phyloP scores from a whole-genome alignment of 2,329 filamentous ascomycete species.

The Pseudogymnoascus sp. region DNA sequence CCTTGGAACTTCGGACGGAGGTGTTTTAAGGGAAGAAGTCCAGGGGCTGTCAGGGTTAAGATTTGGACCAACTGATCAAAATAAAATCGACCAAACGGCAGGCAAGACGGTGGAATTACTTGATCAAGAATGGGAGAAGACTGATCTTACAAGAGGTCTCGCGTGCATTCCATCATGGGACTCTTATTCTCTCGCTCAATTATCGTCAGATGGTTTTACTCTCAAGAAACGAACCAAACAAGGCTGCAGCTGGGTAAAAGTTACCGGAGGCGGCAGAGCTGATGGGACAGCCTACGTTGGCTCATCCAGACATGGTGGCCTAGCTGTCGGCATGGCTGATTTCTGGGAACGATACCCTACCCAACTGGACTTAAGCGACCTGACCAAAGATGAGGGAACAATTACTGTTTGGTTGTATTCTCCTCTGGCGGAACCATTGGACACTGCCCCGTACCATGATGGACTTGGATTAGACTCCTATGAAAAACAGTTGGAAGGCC shows the following conservation, averaged over 20 bases:
- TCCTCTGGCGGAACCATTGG: conserved; percentile 47
- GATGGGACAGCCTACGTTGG: conserved; percentile 53
- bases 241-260: conserved; percentile 50
- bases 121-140: conserved; percentile 9
- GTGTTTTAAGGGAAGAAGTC: conserved; percentile 29
- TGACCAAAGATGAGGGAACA: conserved; percentile 40
- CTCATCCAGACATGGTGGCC: conserved; percentile 46
- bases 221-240: conserved; percentile 52
- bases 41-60: conserved; percentile 26
- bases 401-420: conserved; percentile 56
- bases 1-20: conserved; percentile 26
- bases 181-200: conserved; percentile 49
- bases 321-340: conserved; percentile 50
- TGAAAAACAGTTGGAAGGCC: conserved; percentile 48
- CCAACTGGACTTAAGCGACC: conserved; percentile 46
- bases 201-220: conserved; percentile 53
- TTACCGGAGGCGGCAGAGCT: conserved; percentile 47
- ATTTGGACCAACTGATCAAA: conserved; percentile 12
- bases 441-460: conserved; percentile 51
- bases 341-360: conserved; percentile 61
- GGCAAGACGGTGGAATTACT: background rate
- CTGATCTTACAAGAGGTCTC: background rate
- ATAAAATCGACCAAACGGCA: conserved; percentile 14
- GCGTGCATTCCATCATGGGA: conserved; percentile 50
- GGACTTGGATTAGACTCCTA: conserved; percentile 49